A percentile compares a stretch with the other conserved stretches of the same genome.
These are phyloP conservation scores for Russula griseocarnosa DNA, from an alignment of 768 basidiomycete genomes.

Conservation along the genomic window DNA sequence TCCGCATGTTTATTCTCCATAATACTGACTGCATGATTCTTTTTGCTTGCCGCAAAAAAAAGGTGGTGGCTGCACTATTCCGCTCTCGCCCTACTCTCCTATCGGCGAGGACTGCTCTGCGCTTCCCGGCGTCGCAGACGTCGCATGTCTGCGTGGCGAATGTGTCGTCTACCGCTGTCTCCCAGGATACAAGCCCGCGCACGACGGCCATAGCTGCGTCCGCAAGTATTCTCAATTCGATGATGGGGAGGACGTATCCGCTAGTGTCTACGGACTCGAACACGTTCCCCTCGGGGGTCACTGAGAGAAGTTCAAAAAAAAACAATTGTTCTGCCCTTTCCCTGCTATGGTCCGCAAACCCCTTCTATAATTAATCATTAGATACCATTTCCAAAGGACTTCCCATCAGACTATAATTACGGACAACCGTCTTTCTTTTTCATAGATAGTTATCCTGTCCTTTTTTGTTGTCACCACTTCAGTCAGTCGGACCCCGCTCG, in stretches of 20 bases:
- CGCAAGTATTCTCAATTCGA: neutral
- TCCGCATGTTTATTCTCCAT: no score
- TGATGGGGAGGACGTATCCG: slow-evolving; percentile 2
- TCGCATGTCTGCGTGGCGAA: slow-evolving; percentile 43
- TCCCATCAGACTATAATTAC: neutral
- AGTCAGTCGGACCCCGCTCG: neutral
- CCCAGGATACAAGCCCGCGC: slow-evolving; percentile 37
- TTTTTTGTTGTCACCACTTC: neutral
- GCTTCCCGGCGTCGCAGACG: slow-evolving; percentile 46
- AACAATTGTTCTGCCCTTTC: no score
- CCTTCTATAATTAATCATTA: neutral
- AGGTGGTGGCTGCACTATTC: slow-evolving; percentile 49
- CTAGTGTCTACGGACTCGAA: slow-evolving; percentile 29
- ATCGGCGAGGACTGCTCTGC: slow-evolving; percentile 49
- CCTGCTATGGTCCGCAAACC: no score
- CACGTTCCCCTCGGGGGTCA: slow-evolving; percentile 27
- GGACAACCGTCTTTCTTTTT: neutral
- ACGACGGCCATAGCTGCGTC: neutral
- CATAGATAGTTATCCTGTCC: neutral
- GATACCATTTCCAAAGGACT: neutral
- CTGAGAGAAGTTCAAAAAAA: neutral
- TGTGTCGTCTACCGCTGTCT: slow-evolving; percentile 47
- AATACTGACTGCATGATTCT: no score
- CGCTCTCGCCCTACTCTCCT: slow-evolving; percentile 33
- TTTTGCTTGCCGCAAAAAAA: neutral